These are phyloP conservation scores for Malassezia sympodialis DNA, from an alignment of 1,284 basidiomycete genomes.

Conservation along the genomic window DNA sequence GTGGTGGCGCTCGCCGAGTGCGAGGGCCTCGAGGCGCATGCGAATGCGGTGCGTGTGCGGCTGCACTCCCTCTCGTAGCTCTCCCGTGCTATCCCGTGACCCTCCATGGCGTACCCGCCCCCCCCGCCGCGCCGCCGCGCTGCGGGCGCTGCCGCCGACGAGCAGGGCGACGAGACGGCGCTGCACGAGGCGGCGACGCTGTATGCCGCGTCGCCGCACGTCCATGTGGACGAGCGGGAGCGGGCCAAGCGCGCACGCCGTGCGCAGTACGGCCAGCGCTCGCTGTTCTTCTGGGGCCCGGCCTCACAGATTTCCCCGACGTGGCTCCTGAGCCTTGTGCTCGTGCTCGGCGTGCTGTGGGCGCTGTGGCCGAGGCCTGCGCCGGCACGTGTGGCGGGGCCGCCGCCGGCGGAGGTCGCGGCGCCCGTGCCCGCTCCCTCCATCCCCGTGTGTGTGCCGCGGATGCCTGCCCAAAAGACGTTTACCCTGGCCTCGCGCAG, in stretches of 20 bases:
- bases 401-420: neutral
- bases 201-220: slow-evolving; percentile 13
- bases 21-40: slow-evolving; percentile 89
- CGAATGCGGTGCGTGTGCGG: slow-evolving; percentile 52
- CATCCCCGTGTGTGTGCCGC: neutral
- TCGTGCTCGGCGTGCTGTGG: slow-evolving; percentile 8
- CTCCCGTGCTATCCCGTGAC: neutral
- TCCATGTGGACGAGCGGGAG: neutral
- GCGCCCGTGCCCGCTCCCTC: neutral
- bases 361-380: neutral
- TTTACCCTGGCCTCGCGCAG: slow-evolving; percentile 55
- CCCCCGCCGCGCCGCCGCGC: neutral
- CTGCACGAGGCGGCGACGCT: slow-evolving; percentile 6
- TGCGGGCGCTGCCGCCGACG: neutral
- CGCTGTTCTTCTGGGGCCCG: slow-evolving; percentile 9
- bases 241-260: slow-evolving; percentile 5
- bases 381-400: neutral
- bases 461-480: slow-evolving; percentile 87
- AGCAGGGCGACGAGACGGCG: slow-evolving; percentile 3
- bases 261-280: slow-evolving; percentile 1
- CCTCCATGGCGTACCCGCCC: neutral
- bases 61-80: slow-evolving; percentile 20
- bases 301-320: slow-evolving; percentile 7
- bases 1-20: slow-evolving; percentile 85
- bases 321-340: neutral